Base-by-base conservation (phyloP, 768 basidiomycete genomes). In the Lactarius quietus region DNA sequence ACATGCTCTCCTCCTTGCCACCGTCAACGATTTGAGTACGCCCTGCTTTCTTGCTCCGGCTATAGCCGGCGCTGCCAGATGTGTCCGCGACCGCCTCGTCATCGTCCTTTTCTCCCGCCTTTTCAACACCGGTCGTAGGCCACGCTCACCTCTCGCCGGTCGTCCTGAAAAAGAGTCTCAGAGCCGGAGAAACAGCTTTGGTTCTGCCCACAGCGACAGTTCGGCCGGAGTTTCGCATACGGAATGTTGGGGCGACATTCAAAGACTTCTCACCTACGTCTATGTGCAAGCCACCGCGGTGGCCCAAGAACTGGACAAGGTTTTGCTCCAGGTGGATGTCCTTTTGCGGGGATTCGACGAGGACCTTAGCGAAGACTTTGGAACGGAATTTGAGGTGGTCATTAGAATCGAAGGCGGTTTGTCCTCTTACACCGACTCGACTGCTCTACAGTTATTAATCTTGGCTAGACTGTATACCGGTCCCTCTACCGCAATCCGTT, bases 221-320 rank as follows among this genome's bases (percentile, higher is more conserved):
- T 64, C 68, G 4, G 62, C 38, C 7, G 58, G 62, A 10, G 38
- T 76, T 6, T 73, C 83, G 35, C 83, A 81, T 64, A 80, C 83
- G 2, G 75, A 73, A 20, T 74, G 74, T 35, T 98, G 89, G 86
- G 78, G 85, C 59, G 80, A 80, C 23, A 80, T 95, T 3, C 92
- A 95, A 77, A 77, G 82, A 12, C 81, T 95, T 54, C 80, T 98
- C 67, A 91, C 91, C 0, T 88, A 85, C 71, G 84, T 91, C 43
- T 97, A 98, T 74, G 90, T 92, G 3, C 88, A 90, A 69, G 90
- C 92, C n/a, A 89, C 89, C 17, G 86, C 83, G 70, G 82, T 86
- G 48, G 89, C 90, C 17, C 86, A 88, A 72, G 81, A 83, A 41
- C 74, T 80, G 70, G 84, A 84, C 73, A 89, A 85, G 67, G 77